A percentile compares a stretch with the other conserved stretches of the same genome.
phyloP scores from a whole-genome alignment of 768 basidiomycete genomes.

The Lactarius sanguifluus region DNA sequence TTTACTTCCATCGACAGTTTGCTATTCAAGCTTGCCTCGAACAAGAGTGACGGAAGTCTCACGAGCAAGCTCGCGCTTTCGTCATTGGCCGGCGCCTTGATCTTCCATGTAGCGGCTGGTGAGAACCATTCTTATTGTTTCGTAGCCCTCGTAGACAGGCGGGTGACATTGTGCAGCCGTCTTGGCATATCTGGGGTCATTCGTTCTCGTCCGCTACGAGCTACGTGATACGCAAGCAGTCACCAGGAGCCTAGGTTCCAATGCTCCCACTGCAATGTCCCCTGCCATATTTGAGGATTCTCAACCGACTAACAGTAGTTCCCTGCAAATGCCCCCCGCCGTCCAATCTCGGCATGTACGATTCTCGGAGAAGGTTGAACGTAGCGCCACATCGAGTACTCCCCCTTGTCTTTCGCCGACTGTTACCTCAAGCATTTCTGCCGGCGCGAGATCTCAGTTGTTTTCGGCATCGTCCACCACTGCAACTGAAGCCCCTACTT shows the following conservation, averaged over 20 bases:
- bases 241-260: constrained; percentile 1
- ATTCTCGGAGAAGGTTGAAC: constrained; percentile 2
- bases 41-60: neutral
- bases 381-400: neutral
- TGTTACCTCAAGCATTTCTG: constrained; percentile 5
- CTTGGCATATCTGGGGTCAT: constrained; percentile 23
- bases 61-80: constrained; percentile 16
- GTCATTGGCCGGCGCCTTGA: constrained; percentile 24
- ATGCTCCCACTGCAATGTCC: neutral
- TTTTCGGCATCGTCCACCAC: neutral
- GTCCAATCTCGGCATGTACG: constrained; percentile 11
- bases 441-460: constrained; percentile 3
- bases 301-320: neutral
- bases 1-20: constrained; percentile 28
- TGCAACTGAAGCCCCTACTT: neutral
- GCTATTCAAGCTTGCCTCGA: constrained; percentile 7
- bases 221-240: constrained; percentile 4
- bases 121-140: constrained; percentile 5
- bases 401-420: neutral
- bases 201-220: constrained; percentile 26
- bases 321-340: constrained; percentile 8
- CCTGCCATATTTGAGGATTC: neutral
- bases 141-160: neutral
- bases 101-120: constrained; percentile 29
- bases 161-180: constrained; percentile 11